phyloP scores from a whole-genome alignment of 2,329 filamentous ascomycete species.

The Anthostomella pinea region DNA sequence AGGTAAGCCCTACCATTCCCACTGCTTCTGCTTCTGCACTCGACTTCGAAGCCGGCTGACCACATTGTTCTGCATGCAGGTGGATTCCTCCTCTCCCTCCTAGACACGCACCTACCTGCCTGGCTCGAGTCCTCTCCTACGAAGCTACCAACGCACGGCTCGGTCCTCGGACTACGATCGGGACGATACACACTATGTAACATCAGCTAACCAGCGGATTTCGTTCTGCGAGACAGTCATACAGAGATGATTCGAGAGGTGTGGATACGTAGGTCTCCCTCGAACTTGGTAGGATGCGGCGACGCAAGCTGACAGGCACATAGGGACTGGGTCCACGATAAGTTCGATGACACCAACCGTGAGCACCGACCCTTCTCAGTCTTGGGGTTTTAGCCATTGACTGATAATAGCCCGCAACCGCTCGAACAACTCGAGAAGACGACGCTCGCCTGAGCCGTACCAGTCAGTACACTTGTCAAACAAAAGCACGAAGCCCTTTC shows the following conservation, averaged over 20 bases:
- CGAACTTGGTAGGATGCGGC: constrained; percentile 1
- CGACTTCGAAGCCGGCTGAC: too few relatives aligned
- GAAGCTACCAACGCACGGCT: constrained; percentile 32
- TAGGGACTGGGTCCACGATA: constrained; percentile 91
- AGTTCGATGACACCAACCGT: constrained; percentile 71
- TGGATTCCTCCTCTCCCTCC: constrained; percentile 35
- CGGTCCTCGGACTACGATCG: constrained; percentile 35
- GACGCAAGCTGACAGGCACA: constrained; percentile 35
- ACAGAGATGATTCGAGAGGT: constrained; percentile 62
- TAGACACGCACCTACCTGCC: constrained; percentile 25
- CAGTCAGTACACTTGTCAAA: constrained; percentile 14
- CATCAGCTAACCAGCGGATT: constrained; percentile 52
- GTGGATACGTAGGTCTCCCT: constrained; percentile 61
- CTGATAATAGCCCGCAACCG: constrained; percentile 23
- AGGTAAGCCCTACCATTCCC: constrained; percentile 56
- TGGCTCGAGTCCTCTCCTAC: constrained; percentile 25
- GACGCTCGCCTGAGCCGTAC: constrained; percentile 40
- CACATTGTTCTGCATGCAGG: constrained; percentile 18
- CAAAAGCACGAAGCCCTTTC: constrained; percentile 11
- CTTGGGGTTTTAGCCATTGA: constrained; percentile 4
- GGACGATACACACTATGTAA: constrained; percentile 38
- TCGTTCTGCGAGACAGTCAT: constrained; percentile 37
- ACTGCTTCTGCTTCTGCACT: too few relatives aligned
- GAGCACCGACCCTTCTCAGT: constrained; percentile 20
- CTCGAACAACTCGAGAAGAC: constrained; percentile 25